Evolutionary conservation across 768 basidiomycete species (phyloP).

Genomic region (Kockovaella imperatae): DNA sequence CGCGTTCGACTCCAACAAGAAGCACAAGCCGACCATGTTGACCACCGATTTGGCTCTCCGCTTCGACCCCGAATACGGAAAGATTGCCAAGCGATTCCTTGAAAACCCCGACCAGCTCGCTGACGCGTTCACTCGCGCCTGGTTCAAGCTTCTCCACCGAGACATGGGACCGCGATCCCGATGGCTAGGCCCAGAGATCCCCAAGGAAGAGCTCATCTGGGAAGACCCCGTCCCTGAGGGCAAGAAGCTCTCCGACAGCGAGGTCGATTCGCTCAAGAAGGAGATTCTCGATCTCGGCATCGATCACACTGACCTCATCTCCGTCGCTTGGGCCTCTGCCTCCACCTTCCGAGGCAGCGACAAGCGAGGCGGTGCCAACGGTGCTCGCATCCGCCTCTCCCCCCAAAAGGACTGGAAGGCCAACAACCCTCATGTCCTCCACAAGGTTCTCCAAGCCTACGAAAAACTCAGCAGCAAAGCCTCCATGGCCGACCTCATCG

Average conservation of each 20-base stretch:
- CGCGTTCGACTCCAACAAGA: conserved; percentile 4
- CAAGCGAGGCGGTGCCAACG: conserved; percentile 8
- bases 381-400: conserved; percentile 5
- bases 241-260: neutral
- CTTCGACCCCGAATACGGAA: conserved; percentile 6
- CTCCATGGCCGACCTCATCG: conserved; percentile 4
- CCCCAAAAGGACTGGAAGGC: conserved; percentile 4
- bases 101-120: conserved; percentile 7
- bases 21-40: conserved; percentile 9
- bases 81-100: conserved; percentile 4
- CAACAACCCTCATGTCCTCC: conserved; percentile 1
- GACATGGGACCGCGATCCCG: conserved; percentile 4
- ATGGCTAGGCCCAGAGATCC: conserved; percentile 6
- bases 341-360: conserved; percentile 3
- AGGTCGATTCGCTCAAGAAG: conserved; percentile 4
- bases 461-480: conserved; percentile 1
- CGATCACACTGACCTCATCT: neutral
- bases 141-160: conserved; percentile 8
- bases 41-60: conserved; percentile 4
- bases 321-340: conserved; percentile 1
- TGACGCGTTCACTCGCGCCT: conserved; percentile 4
- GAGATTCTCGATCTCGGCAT: neutral
- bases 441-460: conserved; percentile 1
- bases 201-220: conserved; percentile 2
- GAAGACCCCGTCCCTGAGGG: conserved; percentile 1